These are phyloP conservation scores for Claviceps digitariae DNA, from an alignment of 2,329 filamentous ascomycete species.

Conservation along the genomic window DNA sequence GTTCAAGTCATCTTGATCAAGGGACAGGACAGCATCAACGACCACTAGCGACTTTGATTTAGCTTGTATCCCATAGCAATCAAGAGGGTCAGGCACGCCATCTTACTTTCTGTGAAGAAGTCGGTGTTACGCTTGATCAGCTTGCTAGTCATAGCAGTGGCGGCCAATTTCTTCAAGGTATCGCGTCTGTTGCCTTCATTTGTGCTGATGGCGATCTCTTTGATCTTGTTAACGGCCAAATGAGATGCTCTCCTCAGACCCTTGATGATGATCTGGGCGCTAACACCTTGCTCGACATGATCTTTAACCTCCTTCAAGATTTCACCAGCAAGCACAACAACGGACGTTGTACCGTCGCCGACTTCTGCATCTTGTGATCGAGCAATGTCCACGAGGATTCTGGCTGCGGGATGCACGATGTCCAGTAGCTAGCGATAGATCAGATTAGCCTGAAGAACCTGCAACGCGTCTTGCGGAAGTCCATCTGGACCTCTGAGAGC, in stretches of 20 bases:
- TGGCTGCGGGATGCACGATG: conserved; percentile 92
- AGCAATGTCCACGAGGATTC: conserved; percentile 95
- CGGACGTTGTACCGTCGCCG: conserved; percentile 92
- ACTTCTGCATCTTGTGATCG: conserved; percentile 98
- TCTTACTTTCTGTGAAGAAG: conserved; percentile 90
- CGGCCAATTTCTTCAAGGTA: conserved; percentile 78
- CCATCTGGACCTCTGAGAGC: background rate
- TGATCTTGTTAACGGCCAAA: conserved; percentile 97
- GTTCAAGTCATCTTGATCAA: conserved; percentile 94
- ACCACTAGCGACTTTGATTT: conserved; percentile 53
- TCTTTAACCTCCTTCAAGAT: conserved; percentile 95
- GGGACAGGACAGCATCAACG: conserved; percentile 85
- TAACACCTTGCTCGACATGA: conserved; percentile 90
- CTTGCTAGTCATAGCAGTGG: conserved; percentile 98
- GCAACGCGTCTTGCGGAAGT: background rate
- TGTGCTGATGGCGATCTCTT: conserved; percentile 86
- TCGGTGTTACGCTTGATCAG: conserved; percentile 92
- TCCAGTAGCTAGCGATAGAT: conserved; percentile 60
- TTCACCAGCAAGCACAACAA: conserved; percentile 94
- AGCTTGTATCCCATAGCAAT: conserved; percentile 10
- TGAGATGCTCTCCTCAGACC: conserved; percentile 73
- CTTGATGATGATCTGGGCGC: conserved; percentile 96
- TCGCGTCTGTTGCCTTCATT: conserved; percentile 73
- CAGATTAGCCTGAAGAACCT: background rate
- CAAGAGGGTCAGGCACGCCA: conserved; percentile 13